phyloP scores from a whole-genome alignment of 2,329 filamentous ascomycete genomes.

The Alternaria metachromatica region DNA sequence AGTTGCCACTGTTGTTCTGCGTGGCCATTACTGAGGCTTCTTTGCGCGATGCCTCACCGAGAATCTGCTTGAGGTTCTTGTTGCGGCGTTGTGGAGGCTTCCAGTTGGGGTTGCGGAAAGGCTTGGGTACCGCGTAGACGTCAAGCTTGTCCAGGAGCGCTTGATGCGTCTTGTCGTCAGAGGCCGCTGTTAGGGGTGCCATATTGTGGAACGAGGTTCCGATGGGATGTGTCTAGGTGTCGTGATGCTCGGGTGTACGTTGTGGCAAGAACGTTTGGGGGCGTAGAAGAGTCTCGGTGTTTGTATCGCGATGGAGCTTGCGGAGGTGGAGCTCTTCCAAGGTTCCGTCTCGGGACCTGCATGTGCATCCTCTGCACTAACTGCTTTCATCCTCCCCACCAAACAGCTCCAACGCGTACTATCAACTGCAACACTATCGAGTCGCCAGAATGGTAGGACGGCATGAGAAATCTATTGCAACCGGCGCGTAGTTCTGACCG shows the following conservation, averaged over 20 bases:
- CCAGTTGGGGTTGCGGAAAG: conserved; percentile 90
- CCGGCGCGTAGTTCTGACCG: conserved; percentile 17
- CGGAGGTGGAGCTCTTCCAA: conserved; percentile 28
- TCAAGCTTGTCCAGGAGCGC: conserved; percentile 89
- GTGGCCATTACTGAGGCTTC: conserved; percentile 90
- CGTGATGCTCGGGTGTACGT: not conserved
- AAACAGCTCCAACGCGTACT: conserved; percentile 29
- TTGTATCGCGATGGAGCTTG: conserved; percentile 20
- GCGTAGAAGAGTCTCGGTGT: conserved; percentile 2
- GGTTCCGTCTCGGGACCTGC: conserved; percentile 12
- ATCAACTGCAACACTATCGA: conserved; percentile 3
- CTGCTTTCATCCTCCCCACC: conserved; percentile 37
- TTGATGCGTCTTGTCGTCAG: conserved; percentile 80
- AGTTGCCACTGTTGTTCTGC: conserved; percentile 79
- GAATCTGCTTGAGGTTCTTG: conserved; percentile 97
- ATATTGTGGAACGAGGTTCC: no score
- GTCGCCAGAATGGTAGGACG: conserved; percentile 35
- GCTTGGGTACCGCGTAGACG: conserved; percentile 83
- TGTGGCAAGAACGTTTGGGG: not conserved
- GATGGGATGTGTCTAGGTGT: not conserved
- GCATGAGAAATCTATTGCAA: not conserved
- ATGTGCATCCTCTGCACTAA: conserved; percentile 24
- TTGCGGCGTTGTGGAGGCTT: conserved; percentile 93
- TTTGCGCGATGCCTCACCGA: conserved; percentile 85
- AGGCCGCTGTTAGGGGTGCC: conserved; percentile 69